Evolutionary conservation across 129 eudicot genomes (phyloP).

Genomic region (Saussurea involucrata): DNA sequence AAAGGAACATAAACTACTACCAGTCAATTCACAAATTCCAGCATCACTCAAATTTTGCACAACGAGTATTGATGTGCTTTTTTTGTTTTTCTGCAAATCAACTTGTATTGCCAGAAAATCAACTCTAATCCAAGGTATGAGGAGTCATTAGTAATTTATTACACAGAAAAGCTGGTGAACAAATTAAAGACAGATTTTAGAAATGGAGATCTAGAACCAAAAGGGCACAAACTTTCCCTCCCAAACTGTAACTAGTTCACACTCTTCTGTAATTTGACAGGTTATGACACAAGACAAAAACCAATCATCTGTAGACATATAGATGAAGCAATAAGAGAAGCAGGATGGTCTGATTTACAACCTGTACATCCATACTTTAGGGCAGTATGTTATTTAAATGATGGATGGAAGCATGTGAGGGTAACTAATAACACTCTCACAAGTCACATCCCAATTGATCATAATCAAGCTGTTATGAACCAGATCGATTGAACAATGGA

Average conservation of each 20-base stretch:
- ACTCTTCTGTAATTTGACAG: no score
- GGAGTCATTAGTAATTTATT: background rate
- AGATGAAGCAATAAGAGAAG: no score
- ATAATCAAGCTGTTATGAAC: no score
- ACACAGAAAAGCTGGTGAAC: background rate
- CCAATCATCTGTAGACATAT: no score
- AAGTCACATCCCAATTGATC: background rate
- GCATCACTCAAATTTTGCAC: background rate
- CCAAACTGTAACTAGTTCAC: background rate
- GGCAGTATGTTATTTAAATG: no score
- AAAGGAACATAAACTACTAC: background rate
- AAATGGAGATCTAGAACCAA: background rate
- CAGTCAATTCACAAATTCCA: background rate
- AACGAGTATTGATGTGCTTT: background rate
- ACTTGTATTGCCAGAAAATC: background rate
- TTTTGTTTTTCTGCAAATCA: background rate
- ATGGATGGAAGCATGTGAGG: background rate
- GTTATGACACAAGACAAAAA: no score
- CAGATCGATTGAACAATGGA: no score
- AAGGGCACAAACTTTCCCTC: background rate
- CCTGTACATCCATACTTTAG: no score
- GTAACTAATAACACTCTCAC: background rate
- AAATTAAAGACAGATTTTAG: background rate
- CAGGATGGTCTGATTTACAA: no score
- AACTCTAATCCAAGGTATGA: background rate